Conservation (phyloP, 495 filamentous ascomycete genomes). For the Penicillium coprophilum region DNA sequence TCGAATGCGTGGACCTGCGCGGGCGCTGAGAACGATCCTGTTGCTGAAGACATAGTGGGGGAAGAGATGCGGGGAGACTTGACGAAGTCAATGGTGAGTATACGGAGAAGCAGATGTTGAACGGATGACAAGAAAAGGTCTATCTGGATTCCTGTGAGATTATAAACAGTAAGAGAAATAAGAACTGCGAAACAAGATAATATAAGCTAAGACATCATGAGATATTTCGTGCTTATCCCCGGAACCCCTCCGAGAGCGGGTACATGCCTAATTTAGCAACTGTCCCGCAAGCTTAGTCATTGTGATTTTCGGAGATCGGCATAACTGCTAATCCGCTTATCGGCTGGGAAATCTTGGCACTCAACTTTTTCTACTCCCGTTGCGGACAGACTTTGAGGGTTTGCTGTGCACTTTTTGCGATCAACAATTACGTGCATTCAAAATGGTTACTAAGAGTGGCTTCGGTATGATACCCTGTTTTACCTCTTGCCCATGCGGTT, state of each 20-base stretch:
- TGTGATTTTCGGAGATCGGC: slow-evolving; percentile 40
- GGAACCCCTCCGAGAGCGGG: background rate
- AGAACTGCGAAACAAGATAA: background rate
- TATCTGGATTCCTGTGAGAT: background rate
- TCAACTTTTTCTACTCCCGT: slow-evolving; percentile 31
- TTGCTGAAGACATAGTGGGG: slow-evolving; percentile 34
- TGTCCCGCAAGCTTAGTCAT: slow-evolving; percentile 17
- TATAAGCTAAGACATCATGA: background rate
- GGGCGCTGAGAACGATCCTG: slow-evolving; percentile 57
- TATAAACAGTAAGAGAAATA: background rate
- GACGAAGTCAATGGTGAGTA: slow-evolving; percentile 3
- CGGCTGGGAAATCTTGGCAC: slow-evolving; percentile 43
- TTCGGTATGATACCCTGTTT: slow-evolving; percentile 40
- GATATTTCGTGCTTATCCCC: slow-evolving; percentile 6
- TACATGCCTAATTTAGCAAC: slow-evolving; percentile 14
- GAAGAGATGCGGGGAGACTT: slow-evolving; percentile 16
- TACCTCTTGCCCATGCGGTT: slow-evolving; percentile 3
- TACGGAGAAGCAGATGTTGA: background rate
- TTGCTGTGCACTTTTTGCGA: slow-evolving; percentile 15
- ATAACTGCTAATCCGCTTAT: slow-evolving; percentile 42
- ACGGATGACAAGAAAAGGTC: slow-evolving; percentile 2
- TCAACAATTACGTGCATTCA: slow-evolving; percentile 21
- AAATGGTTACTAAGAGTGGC: slow-evolving; percentile 45
- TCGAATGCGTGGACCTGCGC: slow-evolving; percentile 63
- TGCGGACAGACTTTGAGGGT: slow-evolving; percentile 15